Evolutionary conservation across 148 eudicot species (phyloP).

Genomic region (Dysphania ambrosioides): DNA sequence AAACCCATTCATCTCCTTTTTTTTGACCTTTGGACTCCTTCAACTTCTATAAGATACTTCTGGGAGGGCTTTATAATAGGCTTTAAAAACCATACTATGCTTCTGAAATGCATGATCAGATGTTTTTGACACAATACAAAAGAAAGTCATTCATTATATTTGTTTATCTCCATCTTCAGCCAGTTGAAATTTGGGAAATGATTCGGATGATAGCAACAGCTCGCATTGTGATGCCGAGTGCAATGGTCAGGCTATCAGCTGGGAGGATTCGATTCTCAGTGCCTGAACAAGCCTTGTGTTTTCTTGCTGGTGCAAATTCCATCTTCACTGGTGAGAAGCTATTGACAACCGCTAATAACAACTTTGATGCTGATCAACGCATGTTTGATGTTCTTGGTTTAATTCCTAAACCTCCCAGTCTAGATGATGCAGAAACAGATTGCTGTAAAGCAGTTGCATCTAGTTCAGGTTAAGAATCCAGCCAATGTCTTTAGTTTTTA

Average conservation of each 20-base stretch:
- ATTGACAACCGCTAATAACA: slow-evolving; percentile 90
- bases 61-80: background rate
- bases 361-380: slow-evolving; percentile 78
- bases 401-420: slow-evolving; percentile 69
- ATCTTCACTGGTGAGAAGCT: slow-evolving; percentile 97
- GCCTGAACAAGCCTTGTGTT: slow-evolving; percentile 95
- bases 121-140: background rate
- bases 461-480: slow-evolving; percentile 38
- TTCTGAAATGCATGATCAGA: background rate
- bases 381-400: slow-evolving; percentile 95
- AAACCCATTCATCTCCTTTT: too few species aligned
- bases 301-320: slow-evolving; percentile 94
- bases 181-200: slow-evolving; percentile 99
- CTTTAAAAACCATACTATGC: background rate
- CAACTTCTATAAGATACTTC: background rate
- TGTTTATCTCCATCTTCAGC: slow-evolving; percentile 40
- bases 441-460: slow-evolving; percentile 45
- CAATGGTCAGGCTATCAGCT: slow-evolving; percentile 95
- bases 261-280: slow-evolving; percentile 84
- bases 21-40: background rate
- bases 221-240: slow-evolving; percentile 87
- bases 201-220: slow-evolving; percentile 96
- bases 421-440: slow-evolving; percentile 43
- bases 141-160: background rate
- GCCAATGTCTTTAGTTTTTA: slow-evolving; percentile 7